phyloP scores from a whole-genome alignment of 2,329 filamentous ascomycete species.

The Aspergillus persii region DNA sequence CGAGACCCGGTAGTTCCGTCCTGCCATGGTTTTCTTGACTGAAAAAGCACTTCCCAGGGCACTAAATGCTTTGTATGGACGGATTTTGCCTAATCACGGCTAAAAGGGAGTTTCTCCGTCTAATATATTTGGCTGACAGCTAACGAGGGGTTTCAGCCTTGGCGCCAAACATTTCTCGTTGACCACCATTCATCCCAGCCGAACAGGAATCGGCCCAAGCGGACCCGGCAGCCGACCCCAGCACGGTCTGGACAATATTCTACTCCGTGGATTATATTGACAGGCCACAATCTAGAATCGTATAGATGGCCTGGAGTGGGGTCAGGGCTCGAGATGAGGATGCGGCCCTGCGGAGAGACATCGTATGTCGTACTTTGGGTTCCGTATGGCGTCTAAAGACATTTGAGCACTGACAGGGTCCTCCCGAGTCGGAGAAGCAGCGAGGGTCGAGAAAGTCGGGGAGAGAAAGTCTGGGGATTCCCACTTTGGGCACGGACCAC shows the following conservation, averaged over 20 bases:
- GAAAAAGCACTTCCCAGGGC: background rate
- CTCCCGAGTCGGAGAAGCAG: background rate
- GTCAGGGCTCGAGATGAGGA: background rate
- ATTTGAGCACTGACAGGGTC: background rate
- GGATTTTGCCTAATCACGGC: conserved; percentile 10
- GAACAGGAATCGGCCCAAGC: conserved; percentile 4
- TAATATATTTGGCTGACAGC: background rate
- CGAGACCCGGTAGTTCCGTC: background rate
- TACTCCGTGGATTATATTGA: background rate
- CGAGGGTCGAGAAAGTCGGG: background rate
- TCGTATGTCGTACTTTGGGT: background rate
- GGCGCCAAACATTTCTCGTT: conserved; percentile 1
- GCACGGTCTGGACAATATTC: background rate
- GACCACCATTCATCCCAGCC: background rate
- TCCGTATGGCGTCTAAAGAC: background rate
- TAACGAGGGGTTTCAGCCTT: background rate
- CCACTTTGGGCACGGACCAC: background rate
- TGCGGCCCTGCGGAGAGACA: background rate
- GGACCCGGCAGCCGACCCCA: conserved; percentile 9
- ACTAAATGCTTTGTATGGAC: conserved; percentile 1
- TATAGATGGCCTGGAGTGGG: background rate
- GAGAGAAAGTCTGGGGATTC: background rate
- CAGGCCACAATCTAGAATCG: background rate
- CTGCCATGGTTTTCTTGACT: background rate
- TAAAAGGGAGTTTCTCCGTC: conserved; percentile 3